A percentile compares a stretch with the other conserved stretches of the same genome.
Evolutionary conservation across 129 eudicot genomes (phyloP).

Genomic region (Solidago caesia): DNA sequence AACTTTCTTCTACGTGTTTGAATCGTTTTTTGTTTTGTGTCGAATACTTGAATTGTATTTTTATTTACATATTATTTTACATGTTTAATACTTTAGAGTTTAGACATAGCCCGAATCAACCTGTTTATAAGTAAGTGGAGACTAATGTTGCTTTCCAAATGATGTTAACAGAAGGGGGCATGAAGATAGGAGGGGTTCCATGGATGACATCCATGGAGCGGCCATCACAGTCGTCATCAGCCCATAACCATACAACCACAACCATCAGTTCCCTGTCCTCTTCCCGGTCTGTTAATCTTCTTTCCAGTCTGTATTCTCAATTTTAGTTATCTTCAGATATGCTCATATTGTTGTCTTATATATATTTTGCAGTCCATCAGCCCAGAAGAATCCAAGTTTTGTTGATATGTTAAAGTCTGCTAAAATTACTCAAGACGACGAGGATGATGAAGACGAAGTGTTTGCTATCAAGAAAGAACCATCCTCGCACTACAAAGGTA

Average conservation of each 20-base stretch:
- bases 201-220: constrained; percentile 60
- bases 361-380: constrained; percentile 52
- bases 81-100: background rate
- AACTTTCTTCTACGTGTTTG: too few relatives aligned
- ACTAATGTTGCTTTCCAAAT: background rate
- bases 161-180: constrained; percentile 36
- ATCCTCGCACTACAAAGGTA: constrained; percentile 69
- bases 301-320: constrained; percentile 6
- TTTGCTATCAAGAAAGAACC: constrained; percentile 74
- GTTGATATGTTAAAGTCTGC: constrained; percentile 83
- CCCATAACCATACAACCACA: constrained; percentile 45
- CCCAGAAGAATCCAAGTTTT: constrained; percentile 67
- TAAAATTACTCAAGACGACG: constrained; percentile 56
- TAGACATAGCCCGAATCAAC: background rate
- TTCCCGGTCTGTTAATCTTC: constrained; percentile 56
- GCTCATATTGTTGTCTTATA: background rate
- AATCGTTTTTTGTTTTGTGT: too few relatives aligned
- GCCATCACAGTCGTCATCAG: constrained; percentile 75
- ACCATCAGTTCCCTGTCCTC: constrained; percentile 67
- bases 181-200: constrained; percentile 52
- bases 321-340: background rate
- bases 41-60: too few relatives aligned
- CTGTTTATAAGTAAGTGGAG: background rate
- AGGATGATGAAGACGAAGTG: constrained; percentile 77
- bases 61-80: too few relatives aligned